phyloP scores from a whole-genome alignment of 371 early-diverging fungal species.

The Mortierella sp. region DNA sequence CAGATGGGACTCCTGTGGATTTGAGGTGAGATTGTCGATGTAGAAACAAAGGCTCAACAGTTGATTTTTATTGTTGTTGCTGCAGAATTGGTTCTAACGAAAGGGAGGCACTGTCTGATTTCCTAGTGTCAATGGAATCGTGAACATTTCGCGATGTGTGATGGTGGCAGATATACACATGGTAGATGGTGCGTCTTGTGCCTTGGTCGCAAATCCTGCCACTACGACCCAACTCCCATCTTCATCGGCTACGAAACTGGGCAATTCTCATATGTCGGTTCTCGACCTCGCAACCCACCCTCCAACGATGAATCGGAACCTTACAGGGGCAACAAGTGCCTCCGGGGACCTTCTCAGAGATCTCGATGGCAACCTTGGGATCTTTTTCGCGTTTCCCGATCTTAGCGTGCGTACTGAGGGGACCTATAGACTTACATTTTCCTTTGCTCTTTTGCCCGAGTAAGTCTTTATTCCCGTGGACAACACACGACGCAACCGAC shows the following conservation, averaged over 20 bases:
- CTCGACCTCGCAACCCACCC: conserved; percentile 55
- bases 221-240: conserved; percentile 11
- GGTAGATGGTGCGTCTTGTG: conserved; percentile 56
- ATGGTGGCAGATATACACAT: conserved; percentile 70
- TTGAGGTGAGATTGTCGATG: conserved; percentile 40
- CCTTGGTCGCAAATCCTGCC: conserved; percentile 63
- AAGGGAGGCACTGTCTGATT: neutral
- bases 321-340: conserved; percentile 78
- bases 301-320: conserved; percentile 64
- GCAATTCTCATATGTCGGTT: conserved; percentile 32
- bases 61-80: neutral
- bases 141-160: conserved; percentile 64
- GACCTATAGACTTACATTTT: conserved; percentile 68
- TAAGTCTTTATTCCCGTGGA: conserved; percentile 5
- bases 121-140: conserved; percentile 24
- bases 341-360: conserved; percentile 73
- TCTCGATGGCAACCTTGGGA: conserved; percentile 71
- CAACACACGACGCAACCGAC: neutral
- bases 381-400: conserved; percentile 82
- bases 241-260: conserved; percentile 8
- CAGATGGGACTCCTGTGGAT: conserved; percentile 44
- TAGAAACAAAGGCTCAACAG: too few relatives aligned
- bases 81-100: neutral
- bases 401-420: conserved; percentile 77
- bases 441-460: conserved; percentile 55